Evolutionary conservation across 2,329 filamentous ascomycete genomes (phyloP).

Genomic region (Trichoderma sp.): DNA sequence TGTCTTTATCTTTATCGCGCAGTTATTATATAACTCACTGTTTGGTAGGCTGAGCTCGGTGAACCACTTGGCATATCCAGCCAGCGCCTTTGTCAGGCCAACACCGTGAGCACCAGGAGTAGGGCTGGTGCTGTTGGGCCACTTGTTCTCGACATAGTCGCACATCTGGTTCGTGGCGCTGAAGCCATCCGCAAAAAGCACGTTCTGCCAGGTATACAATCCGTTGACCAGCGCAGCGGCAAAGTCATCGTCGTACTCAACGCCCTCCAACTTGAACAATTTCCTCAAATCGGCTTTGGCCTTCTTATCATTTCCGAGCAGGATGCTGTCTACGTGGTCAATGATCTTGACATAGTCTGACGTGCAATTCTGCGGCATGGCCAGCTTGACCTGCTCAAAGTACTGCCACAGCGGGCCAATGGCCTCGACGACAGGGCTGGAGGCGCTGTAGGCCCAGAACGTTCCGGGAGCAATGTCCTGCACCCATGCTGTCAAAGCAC

Average conservation of each 20-base stretch:
- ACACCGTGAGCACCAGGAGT: constrained; percentile 44
- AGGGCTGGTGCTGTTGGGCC: constrained; percentile 27
- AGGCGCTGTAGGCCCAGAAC: constrained; percentile 75
- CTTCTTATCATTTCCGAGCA: constrained; percentile 40
- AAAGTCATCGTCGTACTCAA: constrained; percentile 52
- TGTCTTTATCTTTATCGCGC: neutral
- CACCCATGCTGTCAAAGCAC: constrained; percentile 72
- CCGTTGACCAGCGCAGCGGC: constrained; percentile 39
- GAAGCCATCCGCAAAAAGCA: constrained; percentile 40
- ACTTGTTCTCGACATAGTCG: constrained; percentile 35
- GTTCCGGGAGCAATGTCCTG: constrained; percentile 71
- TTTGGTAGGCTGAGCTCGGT: constrained; percentile 48
- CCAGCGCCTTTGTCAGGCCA: constrained; percentile 54
- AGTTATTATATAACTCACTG: constrained; percentile 40
- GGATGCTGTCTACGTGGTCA: constrained; percentile 50
- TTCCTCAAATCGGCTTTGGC: constrained; percentile 46
- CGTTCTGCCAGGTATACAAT: constrained; percentile 41
- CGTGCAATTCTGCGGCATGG: constrained; percentile 60
- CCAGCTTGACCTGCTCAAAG: constrained; percentile 48
- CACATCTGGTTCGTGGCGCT: constrained; percentile 42
- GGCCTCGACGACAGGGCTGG: constrained; percentile 73
- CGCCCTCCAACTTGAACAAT: constrained; percentile 45
- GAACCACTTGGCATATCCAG: constrained; percentile 58
- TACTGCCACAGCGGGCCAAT: constrained; percentile 71
- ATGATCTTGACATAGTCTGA: constrained; percentile 57